Evolutionary conservation across 169 alveolate genomes (phyloP).

Genomic region (Eimeria tenella): DNA sequence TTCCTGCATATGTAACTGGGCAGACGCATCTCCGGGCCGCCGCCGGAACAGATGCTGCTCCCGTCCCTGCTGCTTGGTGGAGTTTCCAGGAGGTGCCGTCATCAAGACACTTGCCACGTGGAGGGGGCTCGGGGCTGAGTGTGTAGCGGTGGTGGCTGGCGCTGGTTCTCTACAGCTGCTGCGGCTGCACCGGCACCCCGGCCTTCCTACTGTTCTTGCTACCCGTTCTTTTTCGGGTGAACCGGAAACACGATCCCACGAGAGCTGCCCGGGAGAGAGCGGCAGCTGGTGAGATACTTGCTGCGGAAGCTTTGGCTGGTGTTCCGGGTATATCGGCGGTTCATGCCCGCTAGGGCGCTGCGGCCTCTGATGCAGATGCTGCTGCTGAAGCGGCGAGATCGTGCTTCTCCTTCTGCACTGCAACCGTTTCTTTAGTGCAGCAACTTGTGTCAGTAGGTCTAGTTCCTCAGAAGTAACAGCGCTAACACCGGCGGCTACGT

Average conservation of each 20-base stretch:
- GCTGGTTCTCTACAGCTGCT: too few relatives aligned
- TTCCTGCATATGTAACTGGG: too few relatives aligned
- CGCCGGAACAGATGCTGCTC: too few relatives aligned
- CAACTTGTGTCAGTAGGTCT: neutral
- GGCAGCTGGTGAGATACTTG: neutral
- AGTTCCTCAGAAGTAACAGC: neutral
- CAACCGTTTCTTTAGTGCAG: neutral
- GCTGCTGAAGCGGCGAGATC: neutral
- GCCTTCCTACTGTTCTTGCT: too few relatives aligned
- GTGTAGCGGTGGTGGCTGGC: too few relatives aligned
- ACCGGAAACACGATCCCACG: neutral
- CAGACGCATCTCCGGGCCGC: too few relatives aligned
- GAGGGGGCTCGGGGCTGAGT: neutral
- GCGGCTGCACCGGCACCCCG: too few relatives aligned
- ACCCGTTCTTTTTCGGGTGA: too few relatives aligned
- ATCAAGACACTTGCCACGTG: neutral
- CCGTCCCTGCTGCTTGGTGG: too few relatives aligned
- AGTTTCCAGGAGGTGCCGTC: neutral
- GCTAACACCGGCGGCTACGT: neutral
- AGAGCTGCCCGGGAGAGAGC: neutral
- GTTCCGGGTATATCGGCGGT: too few relatives aligned
- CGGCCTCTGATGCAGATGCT: neutral
- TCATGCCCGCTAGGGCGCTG: neutral
- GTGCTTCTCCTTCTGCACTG: neutral
- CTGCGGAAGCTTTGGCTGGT: neutral